A percentile compares a stretch with the other conserved stretches of the same genome.
These are phyloP conservation scores for Heterobasidion occidentale DNA, from an alignment of 1,284 basidiomycete species.

Conservation along the genomic window DNA sequence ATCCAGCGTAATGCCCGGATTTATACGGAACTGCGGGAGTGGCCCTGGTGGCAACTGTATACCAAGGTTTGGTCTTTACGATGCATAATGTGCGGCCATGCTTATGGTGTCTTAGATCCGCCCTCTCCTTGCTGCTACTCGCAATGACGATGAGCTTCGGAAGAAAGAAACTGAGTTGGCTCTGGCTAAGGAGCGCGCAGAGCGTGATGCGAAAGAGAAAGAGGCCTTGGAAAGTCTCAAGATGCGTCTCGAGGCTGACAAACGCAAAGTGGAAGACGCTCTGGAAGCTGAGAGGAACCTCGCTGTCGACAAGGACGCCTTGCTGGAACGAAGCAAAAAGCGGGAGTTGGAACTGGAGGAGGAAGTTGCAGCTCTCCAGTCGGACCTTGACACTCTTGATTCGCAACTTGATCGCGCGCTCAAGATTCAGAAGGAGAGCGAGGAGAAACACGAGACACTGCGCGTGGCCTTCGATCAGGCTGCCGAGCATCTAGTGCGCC, in stretches of 20 bases:
- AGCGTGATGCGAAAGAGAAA: slow-evolving; percentile 77
- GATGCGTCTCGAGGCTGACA: slow-evolving; percentile 76
- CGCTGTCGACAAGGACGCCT: slow-evolving; percentile 76
- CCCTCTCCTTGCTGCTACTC: slow-evolving; percentile 87
- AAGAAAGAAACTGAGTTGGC: slow-evolving; percentile 84
- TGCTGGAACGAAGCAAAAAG: slow-evolving; percentile 83
- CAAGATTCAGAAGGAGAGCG: slow-evolving; percentile 66
- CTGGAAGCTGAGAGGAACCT: slow-evolving; percentile 80
- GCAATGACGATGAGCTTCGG: slow-evolving; percentile 88
- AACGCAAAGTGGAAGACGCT: slow-evolving; percentile 73
- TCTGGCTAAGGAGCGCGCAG: slow-evolving; percentile 77
- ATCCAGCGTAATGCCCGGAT: slow-evolving; percentile 93
- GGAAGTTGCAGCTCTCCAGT: slow-evolving; percentile 74
- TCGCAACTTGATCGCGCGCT: slow-evolving; percentile 81
- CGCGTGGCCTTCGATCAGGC: slow-evolving; percentile 74
- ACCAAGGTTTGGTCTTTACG: slow-evolving; percentile 54
- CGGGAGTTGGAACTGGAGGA: slow-evolving; percentile 82
- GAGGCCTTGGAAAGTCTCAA: slow-evolving; percentile 74
- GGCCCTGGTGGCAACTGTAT: slow-evolving; percentile 99
- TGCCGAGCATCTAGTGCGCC: slow-evolving; percentile 72
- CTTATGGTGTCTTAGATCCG: slow-evolving; percentile 50
- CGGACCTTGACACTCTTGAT: slow-evolving; percentile 81
- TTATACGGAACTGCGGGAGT: slow-evolving; percentile 84
- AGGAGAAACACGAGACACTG: slow-evolving; percentile 70
- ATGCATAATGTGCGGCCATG: slow-evolving; percentile 1